Percentiles rank a stretch among this genome's conserved stretches.
These are phyloP conservation scores for Globisporangium parvum DNA, from an alignment of 352 stramenopile species.

Conservation along the genomic window DNA sequence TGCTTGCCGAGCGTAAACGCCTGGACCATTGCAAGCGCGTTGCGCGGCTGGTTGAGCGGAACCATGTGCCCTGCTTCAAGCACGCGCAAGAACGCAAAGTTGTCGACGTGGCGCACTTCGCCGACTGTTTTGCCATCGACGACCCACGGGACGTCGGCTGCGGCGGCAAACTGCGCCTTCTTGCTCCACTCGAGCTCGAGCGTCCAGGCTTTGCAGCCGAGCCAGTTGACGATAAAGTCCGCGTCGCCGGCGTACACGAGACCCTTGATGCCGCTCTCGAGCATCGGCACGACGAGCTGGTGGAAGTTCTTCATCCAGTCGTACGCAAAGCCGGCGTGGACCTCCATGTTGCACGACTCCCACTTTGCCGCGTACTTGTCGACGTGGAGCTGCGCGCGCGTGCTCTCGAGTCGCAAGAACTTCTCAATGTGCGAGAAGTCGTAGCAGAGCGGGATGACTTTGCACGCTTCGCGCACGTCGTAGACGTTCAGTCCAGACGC, in stretches of 20 bases:
- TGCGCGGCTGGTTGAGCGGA: conserved; percentile 25
- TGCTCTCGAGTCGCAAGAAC: conserved; percentile 61
- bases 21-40: conserved; percentile 90
- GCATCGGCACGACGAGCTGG: conserved; percentile 75
- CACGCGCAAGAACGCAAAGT: conserved; percentile 26
- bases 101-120: conserved; percentile 30
- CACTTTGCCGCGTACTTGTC: conserved; percentile 64
- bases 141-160: conserved; percentile 51
- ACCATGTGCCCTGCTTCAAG: conserved; percentile 38
- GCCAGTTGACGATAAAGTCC: conserved; percentile 95
- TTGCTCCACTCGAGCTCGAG: conserved; percentile 43
- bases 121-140: conserved; percentile 58
- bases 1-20: conserved; percentile 64
- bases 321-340: conserved; percentile 86
- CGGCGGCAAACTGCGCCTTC: conserved; percentile 40
- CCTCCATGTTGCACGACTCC: conserved; percentile 89
- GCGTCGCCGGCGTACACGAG: conserved; percentile 96
- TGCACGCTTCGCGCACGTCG: conserved; percentile 60
- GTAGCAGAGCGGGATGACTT: conserved; percentile 58
- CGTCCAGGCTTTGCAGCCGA: conserved; percentile 6
- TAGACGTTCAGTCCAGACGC: conserved; percentile 58
- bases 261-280: conserved; percentile 67
- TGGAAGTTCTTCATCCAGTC: conserved; percentile 96
- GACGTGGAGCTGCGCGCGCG: conserved; percentile 30
- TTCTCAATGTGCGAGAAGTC: conserved; percentile 58